Evolutionary conservation across 169 alveolate genomes (phyloP).

Genomic region (Cryptosporidium baileyi): DNA sequence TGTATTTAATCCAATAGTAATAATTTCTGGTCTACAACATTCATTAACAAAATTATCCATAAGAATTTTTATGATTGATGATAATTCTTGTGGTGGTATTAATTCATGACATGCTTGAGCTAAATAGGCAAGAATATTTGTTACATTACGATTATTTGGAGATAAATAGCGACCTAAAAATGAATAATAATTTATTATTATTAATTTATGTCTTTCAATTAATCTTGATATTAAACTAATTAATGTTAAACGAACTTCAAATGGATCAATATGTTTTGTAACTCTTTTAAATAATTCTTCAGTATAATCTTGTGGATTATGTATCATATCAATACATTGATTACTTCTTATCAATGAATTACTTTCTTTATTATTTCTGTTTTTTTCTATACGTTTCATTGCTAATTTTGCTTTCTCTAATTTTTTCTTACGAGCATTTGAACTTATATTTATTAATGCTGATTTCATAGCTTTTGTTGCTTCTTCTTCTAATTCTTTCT

Average conservation of each 20-base stretch:
- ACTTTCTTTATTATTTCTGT: not conserved
- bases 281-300: conserved; percentile 79
- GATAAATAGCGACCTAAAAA: conserved; percentile 80
- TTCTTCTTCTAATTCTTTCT: conserved; percentile 37
- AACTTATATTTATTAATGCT: conserved; percentile 25
- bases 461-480: conserved; percentile 59
- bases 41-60: conserved; percentile 84
- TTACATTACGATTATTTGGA: conserved; percentile 85
- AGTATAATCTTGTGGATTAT: conserved; percentile 83
- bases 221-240: conserved; percentile 83
- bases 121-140: conserved; percentile 83
- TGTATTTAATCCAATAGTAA: conserved; percentile 85
- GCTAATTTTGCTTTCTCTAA: conserved; percentile 47
- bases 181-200: conserved; percentile 79
- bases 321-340: conserved; percentile 79
- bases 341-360: conserved; percentile 31
- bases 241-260: conserved; percentile 78
- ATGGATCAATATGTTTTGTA: conserved; percentile 70
- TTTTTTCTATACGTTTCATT: conserved; percentile 17
- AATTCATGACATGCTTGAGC: conserved; percentile 88
- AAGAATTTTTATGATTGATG: conserved; percentile 82
- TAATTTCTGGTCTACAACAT: conserved; percentile 77
- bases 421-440: conserved; percentile 27
- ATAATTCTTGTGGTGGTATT: conserved; percentile 85
- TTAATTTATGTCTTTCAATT: conserved; percentile 84